Evolutionary conservation across 352 stramenopile genomes (phyloP).

Genomic region (Phytopythium delawarense): DNA sequence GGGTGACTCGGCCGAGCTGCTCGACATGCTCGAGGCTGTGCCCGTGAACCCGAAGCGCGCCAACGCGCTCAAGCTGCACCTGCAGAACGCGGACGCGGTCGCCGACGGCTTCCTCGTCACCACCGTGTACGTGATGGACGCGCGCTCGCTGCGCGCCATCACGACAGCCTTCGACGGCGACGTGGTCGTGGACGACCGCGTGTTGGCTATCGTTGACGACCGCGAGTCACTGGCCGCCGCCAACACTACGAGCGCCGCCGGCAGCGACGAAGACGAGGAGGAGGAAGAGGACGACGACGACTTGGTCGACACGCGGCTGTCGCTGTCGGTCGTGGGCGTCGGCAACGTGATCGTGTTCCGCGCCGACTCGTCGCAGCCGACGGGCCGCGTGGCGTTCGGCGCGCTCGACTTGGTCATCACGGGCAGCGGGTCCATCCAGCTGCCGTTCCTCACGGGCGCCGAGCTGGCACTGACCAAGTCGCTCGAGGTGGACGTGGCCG

Average conservation of each 20-base stretch:
- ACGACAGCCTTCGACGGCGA: slow-evolving; percentile 30
- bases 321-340: slow-evolving; percentile 31
- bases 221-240: neutral
- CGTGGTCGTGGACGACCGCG: slow-evolving; percentile 37
- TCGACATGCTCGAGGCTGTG: slow-evolving; percentile 33
- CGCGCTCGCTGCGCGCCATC: slow-evolving; percentile 35
- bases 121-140: slow-evolving; percentile 46
- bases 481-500: slow-evolving; percentile 37
- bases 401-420: slow-evolving; percentile 35
- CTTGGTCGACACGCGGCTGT: slow-evolving; percentile 28
- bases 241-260: neutral
- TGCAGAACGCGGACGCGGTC: slow-evolving; percentile 52
- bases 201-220: slow-evolving; percentile 31
- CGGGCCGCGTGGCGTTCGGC: slow-evolving; percentile 17
- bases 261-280: neutral
- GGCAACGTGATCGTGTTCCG: slow-evolving; percentile 32
- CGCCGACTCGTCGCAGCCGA: slow-evolving; percentile 11
- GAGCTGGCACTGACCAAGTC: slow-evolving; percentile 15
- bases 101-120: slow-evolving; percentile 50
- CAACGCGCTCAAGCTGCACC: slow-evolving; percentile 43
- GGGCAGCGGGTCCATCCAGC: slow-evolving; percentile 25
- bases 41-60: slow-evolving; percentile 29
- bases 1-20: slow-evolving; percentile 48
- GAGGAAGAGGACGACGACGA: slow-evolving; percentile 12
- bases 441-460: slow-evolving; percentile 17